These are phyloP conservation scores for Eimeria sp. DNA, from an alignment of 169 alveolate species.

Conservation along the genomic window DNA sequence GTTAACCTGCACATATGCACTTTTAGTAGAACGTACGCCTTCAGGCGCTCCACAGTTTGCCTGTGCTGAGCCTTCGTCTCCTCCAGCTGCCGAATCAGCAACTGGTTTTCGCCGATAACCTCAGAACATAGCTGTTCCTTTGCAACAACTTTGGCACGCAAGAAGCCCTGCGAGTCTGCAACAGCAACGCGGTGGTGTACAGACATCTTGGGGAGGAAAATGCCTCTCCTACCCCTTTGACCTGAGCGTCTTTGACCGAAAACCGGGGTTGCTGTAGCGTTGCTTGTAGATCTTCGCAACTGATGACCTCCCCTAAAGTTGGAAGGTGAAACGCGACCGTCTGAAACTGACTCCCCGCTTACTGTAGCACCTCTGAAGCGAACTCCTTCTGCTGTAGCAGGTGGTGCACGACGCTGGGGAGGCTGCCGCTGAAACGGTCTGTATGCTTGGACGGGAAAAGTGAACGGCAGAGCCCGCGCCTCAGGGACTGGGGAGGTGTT, in stretches of 20 bases:
- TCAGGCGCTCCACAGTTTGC: conserved; percentile 43
- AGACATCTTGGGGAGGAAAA: neutral
- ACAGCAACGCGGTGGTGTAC: conserved; percentile 22
- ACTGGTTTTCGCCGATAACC: conserved; percentile 48
- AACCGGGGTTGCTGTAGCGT: neutral
- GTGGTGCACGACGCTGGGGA: neutral
- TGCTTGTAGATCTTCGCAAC: neutral
- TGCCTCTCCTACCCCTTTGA: neutral
- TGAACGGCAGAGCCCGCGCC: conserved; percentile 14
- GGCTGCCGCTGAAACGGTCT: conserved; percentile 21
- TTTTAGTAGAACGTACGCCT: conserved; percentile 2
- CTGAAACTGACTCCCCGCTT: conserved; percentile 12
- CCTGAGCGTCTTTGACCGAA: neutral
- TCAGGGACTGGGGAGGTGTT: neutral
- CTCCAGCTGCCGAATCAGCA: conserved; percentile 50
- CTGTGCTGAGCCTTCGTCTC: conserved; percentile 8
- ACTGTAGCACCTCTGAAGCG: neutral
- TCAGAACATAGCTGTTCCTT: conserved; percentile 64
- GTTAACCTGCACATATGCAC: too few species aligned
- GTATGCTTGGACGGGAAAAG: conserved; percentile 43
- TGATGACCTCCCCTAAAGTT: neutral
- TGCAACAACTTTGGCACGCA: conserved; percentile 63
- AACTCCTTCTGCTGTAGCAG: neutral
- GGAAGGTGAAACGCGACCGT: neutral
- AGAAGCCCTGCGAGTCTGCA: conserved; percentile 60